Conservation (phyloP, 192 early-diverging fungal species). For the Podila epicladia region DNA sequence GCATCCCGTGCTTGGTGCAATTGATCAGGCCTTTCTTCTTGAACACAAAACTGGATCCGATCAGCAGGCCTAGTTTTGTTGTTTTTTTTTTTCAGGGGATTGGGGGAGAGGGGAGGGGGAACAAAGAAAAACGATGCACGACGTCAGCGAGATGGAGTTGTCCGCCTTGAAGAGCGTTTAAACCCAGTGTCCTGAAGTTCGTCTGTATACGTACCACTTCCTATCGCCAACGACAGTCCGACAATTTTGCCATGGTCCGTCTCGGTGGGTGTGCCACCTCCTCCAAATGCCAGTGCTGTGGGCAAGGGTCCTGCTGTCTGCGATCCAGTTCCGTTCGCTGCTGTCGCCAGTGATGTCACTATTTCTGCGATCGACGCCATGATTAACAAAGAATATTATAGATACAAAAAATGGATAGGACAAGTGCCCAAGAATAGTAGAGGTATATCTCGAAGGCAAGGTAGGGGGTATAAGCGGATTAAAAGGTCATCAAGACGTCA, state of each 20-base stretch:
- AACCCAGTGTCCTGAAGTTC: not conserved
- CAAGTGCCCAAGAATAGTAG: too few species aligned
- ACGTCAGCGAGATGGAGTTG: not conserved
- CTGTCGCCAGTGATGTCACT: not conserved
- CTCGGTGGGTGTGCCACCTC: constrained; percentile 6
- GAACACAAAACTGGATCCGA: constrained; percentile 93
- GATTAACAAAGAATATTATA: too few species aligned
- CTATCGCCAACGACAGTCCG: constrained; percentile 85
- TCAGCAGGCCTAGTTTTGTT: constrained; percentile 59
- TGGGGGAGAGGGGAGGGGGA: not conserved
- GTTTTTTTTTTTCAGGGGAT: not conserved
- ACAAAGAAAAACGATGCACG: constrained; percentile 7
- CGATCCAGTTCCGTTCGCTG: not conserved
- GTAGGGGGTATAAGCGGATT: too few species aligned
- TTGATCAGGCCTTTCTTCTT: constrained; percentile 96
- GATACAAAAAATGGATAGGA: too few species aligned
- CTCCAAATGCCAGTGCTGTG: constrained; percentile 1
- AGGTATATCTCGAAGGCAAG: too few species aligned
- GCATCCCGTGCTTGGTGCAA: constrained; percentile 62
- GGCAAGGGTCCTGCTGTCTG: not conserved
- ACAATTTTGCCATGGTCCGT: constrained; percentile 67
- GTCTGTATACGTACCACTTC: constrained; percentile 54
- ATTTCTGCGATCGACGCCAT: too few species aligned
- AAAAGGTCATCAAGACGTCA: too few species aligned
- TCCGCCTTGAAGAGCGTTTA: not conserved